Base-by-base conservation (phyloP, 371 early-diverging fungal genomes). In the Parasitella parasitica region DNA sequence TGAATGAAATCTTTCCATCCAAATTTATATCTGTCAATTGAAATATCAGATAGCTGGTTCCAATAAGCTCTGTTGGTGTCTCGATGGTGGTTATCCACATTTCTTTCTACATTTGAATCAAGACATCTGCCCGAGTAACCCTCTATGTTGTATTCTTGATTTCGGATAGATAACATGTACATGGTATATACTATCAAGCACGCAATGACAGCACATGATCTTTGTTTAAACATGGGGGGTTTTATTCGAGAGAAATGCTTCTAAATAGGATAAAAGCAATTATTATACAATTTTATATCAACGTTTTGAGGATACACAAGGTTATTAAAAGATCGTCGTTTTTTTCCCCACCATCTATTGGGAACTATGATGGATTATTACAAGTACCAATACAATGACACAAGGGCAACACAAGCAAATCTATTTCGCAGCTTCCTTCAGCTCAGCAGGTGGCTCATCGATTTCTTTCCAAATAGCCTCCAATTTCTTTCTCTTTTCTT, bases 391-490 rank as follows among this genome's bases (percentile, higher is more conserved):
- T 39, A n/a, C 8, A 39, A 2, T 0, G 18, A 3, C 15, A 3
- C 15, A 13, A 50, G 30, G 26, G 27, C 15, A 27, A 7, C 26
- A 26, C 26, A 28, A 27, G 6, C 9, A 28, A 48, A 28, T 49
- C 26, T 27, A 27, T 27, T 49, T 24, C 20, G 41, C 18, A 20
- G 43, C 49, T 26, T 49, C 49, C 18, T 58, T 49, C 12, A 49
- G 24, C 35, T 53, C 41, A 46, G 70, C 66, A 41, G 80, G 75
- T 24, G 80, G 80, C 52, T 80, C 80, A 34, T 80, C 80, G 65
- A 80, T 75, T 26, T 77, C 72, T 56, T 72, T 77, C 80, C 80
- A 80, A 27, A 77, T 72, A 48, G 70, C 61, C 62, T 77, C 66
- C 68, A 80, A 65, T 38, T 52, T 67, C 30, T 71, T 75, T 54